phyloP scores from a whole-genome alignment of 345 rosid genomes.

The Hypericum androsaemum region DNA sequence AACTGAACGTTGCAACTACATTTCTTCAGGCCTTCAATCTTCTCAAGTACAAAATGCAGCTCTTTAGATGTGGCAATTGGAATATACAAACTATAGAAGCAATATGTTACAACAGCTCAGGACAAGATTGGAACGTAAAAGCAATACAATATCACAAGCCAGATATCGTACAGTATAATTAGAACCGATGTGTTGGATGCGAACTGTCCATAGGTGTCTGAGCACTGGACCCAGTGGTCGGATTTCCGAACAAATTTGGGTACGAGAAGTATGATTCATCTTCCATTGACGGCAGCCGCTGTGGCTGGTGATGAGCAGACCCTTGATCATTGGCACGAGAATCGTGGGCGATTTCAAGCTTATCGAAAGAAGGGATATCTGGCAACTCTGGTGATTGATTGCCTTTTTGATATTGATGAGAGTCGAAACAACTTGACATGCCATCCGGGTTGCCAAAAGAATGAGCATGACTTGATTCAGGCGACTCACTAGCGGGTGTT shows the following conservation, averaged over 20 bases:
- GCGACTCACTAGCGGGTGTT: constrained; percentile 20
- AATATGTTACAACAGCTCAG: too few relatives aligned
- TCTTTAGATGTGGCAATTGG: too few relatives aligned
- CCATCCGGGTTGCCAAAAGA: constrained; percentile 18
- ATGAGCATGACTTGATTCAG: constrained; percentile 30
- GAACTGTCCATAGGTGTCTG: constrained; percentile 25
- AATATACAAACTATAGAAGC: too few relatives aligned
- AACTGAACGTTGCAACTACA: too few relatives aligned
- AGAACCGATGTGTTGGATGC: constrained; percentile 17
- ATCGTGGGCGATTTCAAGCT: constrained; percentile 21
- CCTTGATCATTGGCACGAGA: constrained; percentile 22
- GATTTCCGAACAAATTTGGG: constrained; percentile 60
- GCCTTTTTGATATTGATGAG: constrained; percentile 11
- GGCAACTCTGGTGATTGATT: constrained; percentile 12
- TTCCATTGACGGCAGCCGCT: constrained; percentile 57
- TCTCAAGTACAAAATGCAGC: too few relatives aligned
- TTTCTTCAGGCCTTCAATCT: too few relatives aligned
- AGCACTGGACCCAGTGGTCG: constrained; percentile 23
- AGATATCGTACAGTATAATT: constrained; percentile 6
- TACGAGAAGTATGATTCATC: constrained; percentile 74
- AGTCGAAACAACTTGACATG: neutral
- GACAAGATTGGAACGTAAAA: too few relatives aligned
- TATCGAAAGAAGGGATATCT: constrained; percentile 29
- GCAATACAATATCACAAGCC: neutral
- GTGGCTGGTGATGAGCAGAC: constrained; percentile 40